Evolutionary conservation across 2,329 filamentous ascomycete species (phyloP).

Genomic region (Apiospora koreana): DNA sequence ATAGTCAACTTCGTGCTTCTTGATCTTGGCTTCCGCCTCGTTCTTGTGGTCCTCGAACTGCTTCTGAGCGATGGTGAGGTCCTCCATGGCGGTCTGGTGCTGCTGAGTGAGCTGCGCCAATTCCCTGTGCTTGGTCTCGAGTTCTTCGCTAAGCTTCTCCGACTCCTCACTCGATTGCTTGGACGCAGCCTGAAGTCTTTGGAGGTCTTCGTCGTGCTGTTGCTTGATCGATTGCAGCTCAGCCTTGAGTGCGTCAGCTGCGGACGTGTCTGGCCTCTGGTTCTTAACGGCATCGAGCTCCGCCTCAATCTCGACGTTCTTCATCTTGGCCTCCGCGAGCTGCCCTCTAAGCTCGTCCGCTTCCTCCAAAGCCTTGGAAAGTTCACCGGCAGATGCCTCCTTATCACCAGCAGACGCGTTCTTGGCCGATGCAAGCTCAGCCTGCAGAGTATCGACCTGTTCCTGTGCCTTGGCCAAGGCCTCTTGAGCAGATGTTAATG

Average conservation of each 20-base stretch:
- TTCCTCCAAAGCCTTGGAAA: slow-evolving; percentile 49
- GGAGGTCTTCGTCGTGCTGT: slow-evolving; percentile 45
- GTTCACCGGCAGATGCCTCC: slow-evolving; percentile 24
- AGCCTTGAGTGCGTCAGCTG: slow-evolving; percentile 51
- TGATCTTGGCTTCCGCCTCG: slow-evolving; percentile 51
- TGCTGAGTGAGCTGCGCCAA: slow-evolving; percentile 9
- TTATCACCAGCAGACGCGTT: background rate
- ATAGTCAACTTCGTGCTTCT: slow-evolving; percentile 61
- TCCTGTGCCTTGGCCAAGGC: slow-evolving; percentile 32
- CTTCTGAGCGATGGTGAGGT: slow-evolving; percentile 38
- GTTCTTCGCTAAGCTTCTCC: slow-evolving; percentile 12
- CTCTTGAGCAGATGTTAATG: slow-evolving; percentile 36
- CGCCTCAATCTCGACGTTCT: slow-evolving; percentile 58
- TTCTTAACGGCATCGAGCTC: slow-evolving; percentile 61
- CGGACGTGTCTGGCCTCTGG: slow-evolving; percentile 57
- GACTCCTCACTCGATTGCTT: slow-evolving; percentile 30
- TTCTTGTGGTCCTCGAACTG: slow-evolving; percentile 55
- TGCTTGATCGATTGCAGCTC: slow-evolving; percentile 52
- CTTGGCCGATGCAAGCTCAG: slow-evolving; percentile 32
- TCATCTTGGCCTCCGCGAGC: slow-evolving; percentile 61
- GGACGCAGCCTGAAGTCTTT: slow-evolving; percentile 38
- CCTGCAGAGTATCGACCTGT: slow-evolving; percentile 36
- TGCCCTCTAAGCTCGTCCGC: slow-evolving; percentile 51
- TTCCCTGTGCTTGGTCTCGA: slow-evolving; percentile 36
- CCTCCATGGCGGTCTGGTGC: slow-evolving; percentile 37